These are phyloP conservation scores for Quercus lobata DNA, from an alignment of 331 rosid species.

Conservation along the genomic window DNA sequence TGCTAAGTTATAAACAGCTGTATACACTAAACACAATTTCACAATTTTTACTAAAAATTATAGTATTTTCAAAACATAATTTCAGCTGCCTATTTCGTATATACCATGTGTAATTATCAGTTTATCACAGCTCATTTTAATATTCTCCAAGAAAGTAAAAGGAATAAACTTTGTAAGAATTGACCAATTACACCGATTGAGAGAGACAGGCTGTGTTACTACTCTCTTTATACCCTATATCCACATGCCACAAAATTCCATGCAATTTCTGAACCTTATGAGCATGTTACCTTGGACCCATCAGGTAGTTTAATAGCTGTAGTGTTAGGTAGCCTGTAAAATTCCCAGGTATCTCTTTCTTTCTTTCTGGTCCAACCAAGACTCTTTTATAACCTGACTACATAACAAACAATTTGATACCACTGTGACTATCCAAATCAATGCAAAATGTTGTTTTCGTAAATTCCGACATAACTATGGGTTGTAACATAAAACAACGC, in stretches of 20 bases:
- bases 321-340: background rate
- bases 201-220: background rate
- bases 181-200: background rate
- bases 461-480: constrained; percentile 6
- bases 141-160: too few relatives aligned
- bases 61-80: too few relatives aligned
- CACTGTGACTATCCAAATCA: too few relatives aligned
- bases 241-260: background rate
- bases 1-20: too few relatives aligned
- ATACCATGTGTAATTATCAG: too few relatives aligned
- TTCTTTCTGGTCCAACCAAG: background rate
- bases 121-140: too few relatives aligned
- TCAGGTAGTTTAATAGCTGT: background rate
- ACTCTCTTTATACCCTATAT: background rate
- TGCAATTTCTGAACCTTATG: background rate
- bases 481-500: background rate
- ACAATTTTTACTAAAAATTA: too few relatives aligned
- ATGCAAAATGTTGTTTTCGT: constrained; percentile 12
- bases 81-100: too few relatives aligned
- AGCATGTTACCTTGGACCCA: constrained; percentile 8
- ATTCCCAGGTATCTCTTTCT: constrained; percentile 8
- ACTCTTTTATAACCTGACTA: too few relatives aligned
- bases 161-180: background rate
- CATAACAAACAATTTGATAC: too few relatives aligned
- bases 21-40: too few relatives aligned